A percentile compares a stretch with the other conserved stretches of the same genome.
phyloP scores from a whole-genome alignment of 768 basidiomycete species.

The Naganishia kalamii region DNA sequence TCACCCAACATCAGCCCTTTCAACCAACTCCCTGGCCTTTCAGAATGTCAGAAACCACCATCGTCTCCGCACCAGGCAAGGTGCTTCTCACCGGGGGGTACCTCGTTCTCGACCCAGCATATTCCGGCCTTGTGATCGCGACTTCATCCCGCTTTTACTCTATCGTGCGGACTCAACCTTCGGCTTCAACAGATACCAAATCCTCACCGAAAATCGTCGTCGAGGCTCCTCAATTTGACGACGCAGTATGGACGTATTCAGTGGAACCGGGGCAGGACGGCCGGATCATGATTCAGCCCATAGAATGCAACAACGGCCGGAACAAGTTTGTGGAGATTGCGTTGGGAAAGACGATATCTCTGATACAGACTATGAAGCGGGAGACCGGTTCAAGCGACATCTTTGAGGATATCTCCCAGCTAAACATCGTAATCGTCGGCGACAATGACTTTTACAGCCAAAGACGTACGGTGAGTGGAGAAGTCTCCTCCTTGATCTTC shows the following conservation, averaged over 20 bases:
- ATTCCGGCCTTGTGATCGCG: slow-evolving; percentile 80
- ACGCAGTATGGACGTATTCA: slow-evolving; percentile 49
- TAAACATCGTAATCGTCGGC: slow-evolving; percentile 72
- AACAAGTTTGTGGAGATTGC: slow-evolving; percentile 94
- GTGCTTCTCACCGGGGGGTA: slow-evolving; percentile 93
- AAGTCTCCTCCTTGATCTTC: background rate
- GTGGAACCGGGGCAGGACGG: slow-evolving; percentile 15
- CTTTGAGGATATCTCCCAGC: background rate
- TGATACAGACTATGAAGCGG: slow-evolving; percentile 52
- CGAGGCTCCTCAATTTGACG: slow-evolving; percentile 82
- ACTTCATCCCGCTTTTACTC: slow-evolving; percentile 94
- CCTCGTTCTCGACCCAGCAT: slow-evolving; percentile 82
- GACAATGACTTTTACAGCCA: slow-evolving; percentile 99
- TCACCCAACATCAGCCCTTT: background rate
- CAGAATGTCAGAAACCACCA: slow-evolving; percentile 50
- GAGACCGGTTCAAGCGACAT: slow-evolving; percentile 5
- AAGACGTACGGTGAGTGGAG: slow-evolving; percentile 60
- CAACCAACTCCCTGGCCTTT: background rate
- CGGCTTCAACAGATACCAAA: background rate
- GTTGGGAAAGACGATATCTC: slow-evolving; percentile 65
- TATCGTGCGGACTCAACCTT: slow-evolving; percentile 51
- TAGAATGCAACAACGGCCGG: slow-evolving; percentile 46
- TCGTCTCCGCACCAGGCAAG: slow-evolving; percentile 89
- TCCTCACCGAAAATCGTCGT: slow-evolving; percentile 55
- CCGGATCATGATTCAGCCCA: background rate